Base-by-base conservation (phyloP, 768 basidiomycete species). In the Cystobasidium ongulense region DNA sequence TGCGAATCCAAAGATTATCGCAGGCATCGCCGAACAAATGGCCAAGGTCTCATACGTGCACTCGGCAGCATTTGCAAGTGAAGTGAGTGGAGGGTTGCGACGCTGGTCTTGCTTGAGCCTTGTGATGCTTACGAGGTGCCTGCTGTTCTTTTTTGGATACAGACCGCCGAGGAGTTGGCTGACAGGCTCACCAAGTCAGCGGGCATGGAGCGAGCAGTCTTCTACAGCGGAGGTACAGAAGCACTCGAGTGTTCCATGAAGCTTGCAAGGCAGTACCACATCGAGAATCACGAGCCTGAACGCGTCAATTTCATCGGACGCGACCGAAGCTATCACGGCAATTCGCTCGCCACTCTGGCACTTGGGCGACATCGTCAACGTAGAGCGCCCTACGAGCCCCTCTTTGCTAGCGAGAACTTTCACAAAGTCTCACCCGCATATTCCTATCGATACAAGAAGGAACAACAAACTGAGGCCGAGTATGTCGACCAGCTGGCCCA, bases 371-470 rank as follows among this genome's bases (percentile, higher is more conserved):
- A 92, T 77, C 87, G 89, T 2, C 54, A 38, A 2, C 39, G 66
- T 29, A 27, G 73, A 10, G 62, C 70, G 46, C 74, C 75, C 33
- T 71, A 77, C 13, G 62, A 54, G 39, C 35, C n/a, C n/a, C n/a
- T n/a, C 67, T 64, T 66, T 75, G 21, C 36, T 65, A 21, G 27
- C 72, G 23, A 63, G 38, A 62, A 63, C 23, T 93, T 89, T 80
- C 88, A 91, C 79, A 90, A 92, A 77, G 91, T 92, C 74, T 90
- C 90, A 33, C 92, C 92, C 0, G 92, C 92, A 10, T 92, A 89
- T 79, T 87, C 89, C 0, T 88, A 87, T 76, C 87, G 91, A n/a
- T 90, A 90, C 82, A 84, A 89, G 79, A 84, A 81, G 15, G 78
- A 83, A 1, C 86, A 85, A 27, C 92, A 95, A 81, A 86, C 86